phyloP scores from a whole-genome alignment of 805 yeast genomes.

The Ogataea henricii region DNA sequence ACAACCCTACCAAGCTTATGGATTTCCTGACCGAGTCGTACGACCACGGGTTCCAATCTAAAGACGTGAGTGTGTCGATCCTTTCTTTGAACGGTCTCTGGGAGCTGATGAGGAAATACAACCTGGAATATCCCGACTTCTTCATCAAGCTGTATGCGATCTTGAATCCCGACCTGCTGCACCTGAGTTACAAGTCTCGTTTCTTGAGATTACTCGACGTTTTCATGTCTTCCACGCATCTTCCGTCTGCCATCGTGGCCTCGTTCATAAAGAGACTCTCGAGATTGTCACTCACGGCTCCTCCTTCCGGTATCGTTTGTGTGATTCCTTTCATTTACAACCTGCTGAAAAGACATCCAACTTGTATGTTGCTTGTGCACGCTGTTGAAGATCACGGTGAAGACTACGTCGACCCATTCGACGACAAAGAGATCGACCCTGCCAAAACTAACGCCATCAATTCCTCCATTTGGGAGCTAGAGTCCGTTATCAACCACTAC shows the following conservation, averaged over 20 bases:
- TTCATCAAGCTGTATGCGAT: slow-evolving; percentile 79
- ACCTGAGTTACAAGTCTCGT: slow-evolving; percentile 78
- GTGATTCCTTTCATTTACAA: slow-evolving; percentile 91
- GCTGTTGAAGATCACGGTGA: slow-evolving; percentile 42
- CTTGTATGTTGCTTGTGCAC: slow-evolving; percentile 89
- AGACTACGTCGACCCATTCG: slow-evolving; percentile 59
- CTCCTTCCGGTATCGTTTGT: slow-evolving; percentile 87
- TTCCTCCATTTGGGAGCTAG: slow-evolving; percentile 92
- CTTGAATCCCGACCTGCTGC: slow-evolving; percentile 73
- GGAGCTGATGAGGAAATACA: slow-evolving; percentile 76
- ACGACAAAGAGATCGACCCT: slow-evolving; percentile 69
- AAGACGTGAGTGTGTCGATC: slow-evolving; percentile 44
- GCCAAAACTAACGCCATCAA: slow-evolving; percentile 74
- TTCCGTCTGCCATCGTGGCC: slow-evolving; percentile 81
- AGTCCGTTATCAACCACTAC: slow-evolving; percentile 72
- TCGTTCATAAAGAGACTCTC: slow-evolving; percentile 86
- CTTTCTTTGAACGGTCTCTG: slow-evolving; percentile 86
- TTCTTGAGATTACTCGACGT: slow-evolving; percentile 85
- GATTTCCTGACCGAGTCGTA: slow-evolving; percentile 91
- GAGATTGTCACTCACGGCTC: slow-evolving; percentile 70
- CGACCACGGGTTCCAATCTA: slow-evolving; percentile 41
- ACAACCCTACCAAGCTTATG: slow-evolving; percentile 82
- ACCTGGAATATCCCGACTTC: slow-evolving; percentile 91
- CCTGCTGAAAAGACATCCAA: slow-evolving; percentile 85
- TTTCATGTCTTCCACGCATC: slow-evolving; percentile 83